Percentiles rank a stretch among this genome's conserved stretches.
phyloP scores from a whole-genome alignment of 2,329 filamentous ascomycete species.

The Calonectria leucothoes region DNA sequence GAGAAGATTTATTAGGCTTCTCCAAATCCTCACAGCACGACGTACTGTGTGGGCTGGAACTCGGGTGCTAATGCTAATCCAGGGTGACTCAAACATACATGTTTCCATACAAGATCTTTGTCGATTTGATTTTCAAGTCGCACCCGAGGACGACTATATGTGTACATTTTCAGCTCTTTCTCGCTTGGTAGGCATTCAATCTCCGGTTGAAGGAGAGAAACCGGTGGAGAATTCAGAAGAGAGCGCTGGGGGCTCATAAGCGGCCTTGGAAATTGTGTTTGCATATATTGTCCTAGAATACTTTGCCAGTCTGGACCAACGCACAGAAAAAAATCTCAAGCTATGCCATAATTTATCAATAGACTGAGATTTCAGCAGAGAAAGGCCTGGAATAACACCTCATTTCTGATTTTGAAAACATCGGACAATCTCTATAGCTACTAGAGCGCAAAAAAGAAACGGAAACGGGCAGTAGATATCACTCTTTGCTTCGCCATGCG shows the following conservation, averaged over 20 bases:
- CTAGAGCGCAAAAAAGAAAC: too few relatives aligned
- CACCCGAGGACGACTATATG: slow-evolving; percentile 18
- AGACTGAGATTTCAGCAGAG: neutral
- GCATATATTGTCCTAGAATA: neutral
- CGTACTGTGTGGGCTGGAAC: neutral
- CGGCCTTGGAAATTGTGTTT: neutral
- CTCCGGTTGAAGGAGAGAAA: neutral
- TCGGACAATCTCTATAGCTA: neutral
- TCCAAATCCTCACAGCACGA: neutral
- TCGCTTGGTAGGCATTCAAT: neutral
- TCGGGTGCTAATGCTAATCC: neutral
- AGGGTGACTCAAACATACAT: slow-evolving; percentile 26
- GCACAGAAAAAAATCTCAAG: neutral
- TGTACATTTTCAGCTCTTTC: neutral
- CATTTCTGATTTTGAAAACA: neutral
- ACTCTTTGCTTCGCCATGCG: too few relatives aligned
- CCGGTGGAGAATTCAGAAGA: neutral
- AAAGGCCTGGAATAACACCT: neutral
- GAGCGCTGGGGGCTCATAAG: neutral
- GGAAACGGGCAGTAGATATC: too few relatives aligned
- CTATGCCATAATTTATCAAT: neutral
- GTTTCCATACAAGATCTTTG: slow-evolving; percentile 24
- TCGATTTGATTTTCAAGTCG: slow-evolving; percentile 22
- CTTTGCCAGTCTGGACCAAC: neutral
- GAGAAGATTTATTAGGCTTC: neutral